phyloP scores from a whole-genome alignment of 345 rosid species.

The Aquilaria malaccensis region DNA sequence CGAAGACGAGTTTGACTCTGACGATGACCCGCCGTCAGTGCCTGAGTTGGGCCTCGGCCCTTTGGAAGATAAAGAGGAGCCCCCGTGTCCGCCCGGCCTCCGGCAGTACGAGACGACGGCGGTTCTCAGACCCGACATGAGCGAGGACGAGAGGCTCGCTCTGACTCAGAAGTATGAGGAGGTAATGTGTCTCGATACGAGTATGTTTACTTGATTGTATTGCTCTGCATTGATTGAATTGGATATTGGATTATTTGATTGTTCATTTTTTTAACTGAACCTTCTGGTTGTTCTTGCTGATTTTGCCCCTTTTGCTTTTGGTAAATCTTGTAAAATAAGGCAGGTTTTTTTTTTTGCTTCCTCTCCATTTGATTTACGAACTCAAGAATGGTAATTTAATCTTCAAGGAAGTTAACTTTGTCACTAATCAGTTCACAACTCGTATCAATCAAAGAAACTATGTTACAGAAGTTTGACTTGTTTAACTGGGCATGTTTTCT shows the following conservation, averaged over 20 bases:
- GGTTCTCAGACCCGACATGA: slow-evolving; percentile 91
- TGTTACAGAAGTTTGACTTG: no score
- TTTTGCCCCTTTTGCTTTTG: slow-evolving; percentile 3
- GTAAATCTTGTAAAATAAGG: not conserved
- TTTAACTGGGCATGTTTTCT: no score
- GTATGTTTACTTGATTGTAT: not conserved
- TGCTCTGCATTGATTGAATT: no score
- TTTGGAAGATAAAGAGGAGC: slow-evolving; percentile 67
- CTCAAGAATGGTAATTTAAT: no score
- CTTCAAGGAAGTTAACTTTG: no score
- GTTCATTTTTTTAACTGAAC: no score
- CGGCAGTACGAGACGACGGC: slow-evolving; percentile 83
- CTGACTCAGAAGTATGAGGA: slow-evolving; percentile 96
- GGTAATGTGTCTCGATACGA: slow-evolving; percentile 31
- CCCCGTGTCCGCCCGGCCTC: slow-evolving; percentile 91
- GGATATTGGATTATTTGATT: no score
- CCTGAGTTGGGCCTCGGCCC: slow-evolving; percentile 43
- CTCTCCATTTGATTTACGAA: no score
- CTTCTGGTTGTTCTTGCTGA: not conserved
- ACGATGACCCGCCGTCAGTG: slow-evolving; percentile 50
- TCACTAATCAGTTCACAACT: no score
- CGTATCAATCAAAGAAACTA: no score
- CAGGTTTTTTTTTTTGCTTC: no score
- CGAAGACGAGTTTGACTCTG: slow-evolving; percentile 61
- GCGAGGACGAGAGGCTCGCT: slow-evolving; percentile 84